phyloP scores from a whole-genome alignment of 176 grass and related monocot species.

The Puya raimondii region DNA sequence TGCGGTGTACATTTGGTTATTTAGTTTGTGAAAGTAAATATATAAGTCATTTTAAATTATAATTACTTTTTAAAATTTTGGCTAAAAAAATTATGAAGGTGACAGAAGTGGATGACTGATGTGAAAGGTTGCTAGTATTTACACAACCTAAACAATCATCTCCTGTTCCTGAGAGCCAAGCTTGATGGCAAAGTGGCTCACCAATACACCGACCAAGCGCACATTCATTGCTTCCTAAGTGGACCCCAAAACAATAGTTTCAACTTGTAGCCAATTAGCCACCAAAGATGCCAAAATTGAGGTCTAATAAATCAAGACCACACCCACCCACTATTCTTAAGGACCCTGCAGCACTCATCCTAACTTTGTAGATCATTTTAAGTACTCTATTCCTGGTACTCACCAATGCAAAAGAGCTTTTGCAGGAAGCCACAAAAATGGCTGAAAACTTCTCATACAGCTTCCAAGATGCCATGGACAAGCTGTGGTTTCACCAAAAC shows the following conservation, averaged over 20 bases:
- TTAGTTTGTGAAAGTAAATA: no score
- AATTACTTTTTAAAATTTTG: no score
- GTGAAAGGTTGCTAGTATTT: no score
- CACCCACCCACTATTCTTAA: not conserved
- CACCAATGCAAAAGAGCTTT: not conserved
- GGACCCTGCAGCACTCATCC: not conserved
- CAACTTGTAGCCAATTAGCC: not conserved
- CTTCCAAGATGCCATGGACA: constrained; percentile 7
- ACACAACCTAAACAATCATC: no score
- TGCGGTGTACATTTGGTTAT: no score
- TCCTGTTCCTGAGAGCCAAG: no score
- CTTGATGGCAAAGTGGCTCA: no score
- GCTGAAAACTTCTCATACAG: not conserved
- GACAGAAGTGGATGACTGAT: no score
- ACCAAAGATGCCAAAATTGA: not conserved
- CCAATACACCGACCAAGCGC: no score
- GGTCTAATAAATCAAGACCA: not conserved
- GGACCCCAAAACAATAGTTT: not conserved
- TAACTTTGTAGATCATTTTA: not conserved
- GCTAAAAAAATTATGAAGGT: no score
- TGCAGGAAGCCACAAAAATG: not conserved
- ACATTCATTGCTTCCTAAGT: no score
- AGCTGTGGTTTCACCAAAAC: constrained; percentile 18
- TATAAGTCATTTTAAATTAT: no score
- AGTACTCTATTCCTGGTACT: not conserved